Base-by-base conservation (phyloP, 1,139 yeast genomes). In the Saccharomyces hybrid region DNA sequence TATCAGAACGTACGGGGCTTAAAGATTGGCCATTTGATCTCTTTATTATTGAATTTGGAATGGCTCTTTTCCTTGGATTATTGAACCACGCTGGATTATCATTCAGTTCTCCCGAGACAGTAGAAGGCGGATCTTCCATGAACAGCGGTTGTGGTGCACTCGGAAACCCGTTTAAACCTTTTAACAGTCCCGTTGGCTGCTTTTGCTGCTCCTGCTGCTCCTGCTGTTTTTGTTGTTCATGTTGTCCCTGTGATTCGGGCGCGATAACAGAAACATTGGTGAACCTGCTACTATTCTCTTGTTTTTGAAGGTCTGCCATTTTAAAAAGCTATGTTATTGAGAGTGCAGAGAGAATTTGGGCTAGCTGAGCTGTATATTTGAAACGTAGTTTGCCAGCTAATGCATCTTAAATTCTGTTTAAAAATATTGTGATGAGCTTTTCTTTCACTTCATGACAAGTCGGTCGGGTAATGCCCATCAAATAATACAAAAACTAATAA, bases 1-100 rank as follows among this genome's bases (percentile, higher is more conserved):
- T 34, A 13, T 47, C 49, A 9, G 52, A 42, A 46, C 48, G 52
- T 20, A 46, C 47, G 5, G 57, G 20, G 38, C 47, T 31, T 20
- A 34, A 41, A 28, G 52, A 38, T 7, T 20, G 44, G 3, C 44
- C 65, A 6, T 66, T 64, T 7, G 73, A 70, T 53, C 50, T 26
- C 25, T 48, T 48, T 5, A 48, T 20, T 48, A 48, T 48, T 16
- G 48, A 20, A 13, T 44, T 50, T 4, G 52, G 52, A 14, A 50
- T 44, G n/a, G 49, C 30, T n/a, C 52, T 27, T 25, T 48, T 50
- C 20, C 31, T 28, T 7, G 44, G 42, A 23, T 52, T 56, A 58
- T 23, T 57, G 42, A 50, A 50, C 53, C 56, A 53, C 8, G 44
- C 44, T 20, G 44, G 44, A 20, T 38, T 38, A 26, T 38, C 44